Evolutionary conservation across 1,284 basidiomycete genomes (phyloP), one percentile per base, ranked within the genome.

Genomic region (Cutaneotrichosporon sp.): DNA sequence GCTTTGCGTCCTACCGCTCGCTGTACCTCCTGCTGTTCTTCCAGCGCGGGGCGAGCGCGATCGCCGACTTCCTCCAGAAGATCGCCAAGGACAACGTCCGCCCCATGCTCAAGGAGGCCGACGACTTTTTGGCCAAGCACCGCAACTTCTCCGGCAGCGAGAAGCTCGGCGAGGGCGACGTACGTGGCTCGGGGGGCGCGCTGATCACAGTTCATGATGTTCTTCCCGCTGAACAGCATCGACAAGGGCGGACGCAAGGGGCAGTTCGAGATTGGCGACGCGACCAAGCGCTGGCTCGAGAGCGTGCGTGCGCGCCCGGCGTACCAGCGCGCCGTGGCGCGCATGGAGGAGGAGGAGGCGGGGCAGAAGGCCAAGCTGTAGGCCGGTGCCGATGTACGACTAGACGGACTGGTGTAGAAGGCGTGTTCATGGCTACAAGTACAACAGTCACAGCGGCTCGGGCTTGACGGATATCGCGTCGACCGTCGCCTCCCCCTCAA

Each of bases 121-220:
- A 78, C 54, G 36, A 55, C 3, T 75, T 67, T 54, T 61, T 78
- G 9, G 54, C 54, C 5, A 53, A 62, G 36, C 49, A 62, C 29
- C 47, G 56, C 9, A 73, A 60, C 66, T 78, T 78, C 59, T 70
- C 69, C 0, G 75, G 74, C 4, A 49, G 56, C 1, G 65, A 70
- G 49, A 65, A 72, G 43, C 70, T 71, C 2, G 76, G 76, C 49
- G 63, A 71, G 50, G 73, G 72, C 5, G 76, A 78, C 49, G n/a
- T n/a, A n/a, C n/a, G 75, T 77, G 56, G 69, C 73, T 68, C 5
- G 16, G 14, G 10, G 20, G 20, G 16, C 7, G n/a, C 4, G 54
- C 54, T 56, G 45, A 56, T 9, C 9, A 8, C 63, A 61, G 63
- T 64, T 64, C 49, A 60, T 64, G 59, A 64, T 64, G 63, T 29